Evolutionary conservation across 1,139 yeast species (phyloP).

Genomic region (Tardiomyces depauwii): DNA sequence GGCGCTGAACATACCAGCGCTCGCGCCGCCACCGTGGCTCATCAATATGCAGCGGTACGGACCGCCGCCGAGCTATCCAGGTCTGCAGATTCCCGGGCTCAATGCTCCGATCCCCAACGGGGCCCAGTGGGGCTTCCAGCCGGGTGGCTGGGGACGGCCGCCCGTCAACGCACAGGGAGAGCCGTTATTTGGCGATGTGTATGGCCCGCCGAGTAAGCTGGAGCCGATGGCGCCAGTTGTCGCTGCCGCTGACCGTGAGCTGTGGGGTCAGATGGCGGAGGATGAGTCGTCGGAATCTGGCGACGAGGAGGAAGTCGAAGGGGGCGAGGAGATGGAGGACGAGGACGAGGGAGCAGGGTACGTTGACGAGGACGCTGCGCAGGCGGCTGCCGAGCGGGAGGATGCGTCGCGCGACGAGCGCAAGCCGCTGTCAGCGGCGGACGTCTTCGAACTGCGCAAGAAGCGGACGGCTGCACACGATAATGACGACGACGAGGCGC

Average conservation of each 20-base stretch:
- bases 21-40: conserved; percentile 76
- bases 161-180: conserved; percentile 24
- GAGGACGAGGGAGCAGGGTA: conserved; percentile 14
- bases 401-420: conserved; percentile 2
- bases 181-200: conserved; percentile 28
- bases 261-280: conserved; percentile 24
- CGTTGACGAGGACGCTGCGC: conserved; percentile 17
- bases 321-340: conserved; percentile 14
- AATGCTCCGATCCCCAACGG: conserved; percentile 32
- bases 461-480: conserved; percentile 3
- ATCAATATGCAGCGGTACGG: conserved; percentile 60
- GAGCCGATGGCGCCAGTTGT: not conserved
- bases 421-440: conserved; percentile 12
- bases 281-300: conserved; percentile 22
- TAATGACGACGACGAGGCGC: conserved; percentile 11
- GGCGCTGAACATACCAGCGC: conserved; percentile 62
- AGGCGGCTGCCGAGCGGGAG: conserved; percentile 4
- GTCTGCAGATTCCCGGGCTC: conserved; percentile 46
- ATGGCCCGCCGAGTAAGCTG: conserved; percentile 12
- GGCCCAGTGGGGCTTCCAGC: conserved; percentile 29
- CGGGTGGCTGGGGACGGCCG: conserved; percentile 34
- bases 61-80: conserved; percentile 75
- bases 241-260: conserved; percentile 1
- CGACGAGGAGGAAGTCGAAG: conserved; percentile 23
- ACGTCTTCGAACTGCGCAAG: conserved; percentile 14